phyloP scores from a whole-genome alignment of 179 eudicot genomes.

The Silene noctiflora region DNA sequence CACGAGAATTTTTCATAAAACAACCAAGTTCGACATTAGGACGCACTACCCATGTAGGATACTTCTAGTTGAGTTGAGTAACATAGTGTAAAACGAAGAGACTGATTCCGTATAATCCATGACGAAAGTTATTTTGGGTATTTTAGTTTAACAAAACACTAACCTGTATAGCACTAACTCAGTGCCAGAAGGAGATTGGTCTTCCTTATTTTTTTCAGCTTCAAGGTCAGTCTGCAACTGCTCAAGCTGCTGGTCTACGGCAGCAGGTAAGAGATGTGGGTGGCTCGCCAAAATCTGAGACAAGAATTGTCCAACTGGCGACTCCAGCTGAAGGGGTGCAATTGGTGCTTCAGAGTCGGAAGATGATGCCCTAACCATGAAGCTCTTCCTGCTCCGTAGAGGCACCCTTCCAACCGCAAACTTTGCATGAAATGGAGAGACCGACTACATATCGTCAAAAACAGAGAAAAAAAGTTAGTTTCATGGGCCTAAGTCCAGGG shows the following conservation, averaged over 20 bases:
- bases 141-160: constrained; percentile 9
- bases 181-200: constrained; percentile 60
- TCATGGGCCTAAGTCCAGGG: background rate
- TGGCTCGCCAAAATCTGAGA: constrained; percentile 75
- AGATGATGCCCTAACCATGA: constrained; percentile 59
- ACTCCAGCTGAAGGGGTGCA: constrained; percentile 92
- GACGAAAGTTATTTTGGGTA: background rate
- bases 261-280: constrained; percentile 94
- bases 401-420: constrained; percentile 30
- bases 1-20: too few relatives aligned
- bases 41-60: too few relatives aligned
- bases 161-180: constrained; percentile 85
- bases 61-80: too few relatives aligned
- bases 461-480: constrained; percentile 1
- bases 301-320: constrained; percentile 89
- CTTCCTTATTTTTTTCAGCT: constrained; percentile 64
- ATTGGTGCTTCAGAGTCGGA: constrained; percentile 43
- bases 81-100: background rate
- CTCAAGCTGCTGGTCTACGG: constrained; percentile 94
- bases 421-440: constrained; percentile 30
- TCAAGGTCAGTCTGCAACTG: constrained; percentile 80
- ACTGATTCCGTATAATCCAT: background rate
- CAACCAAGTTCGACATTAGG: too few relatives aligned
- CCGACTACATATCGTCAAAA: constrained; percentile 32
- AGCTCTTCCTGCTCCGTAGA: constrained; percentile 34